A percentile compares a stretch with the other conserved stretches of the same genome.
phyloP scores from a whole-genome alignment of 768 basidiomycete species.

The Hericium alpestre region DNA sequence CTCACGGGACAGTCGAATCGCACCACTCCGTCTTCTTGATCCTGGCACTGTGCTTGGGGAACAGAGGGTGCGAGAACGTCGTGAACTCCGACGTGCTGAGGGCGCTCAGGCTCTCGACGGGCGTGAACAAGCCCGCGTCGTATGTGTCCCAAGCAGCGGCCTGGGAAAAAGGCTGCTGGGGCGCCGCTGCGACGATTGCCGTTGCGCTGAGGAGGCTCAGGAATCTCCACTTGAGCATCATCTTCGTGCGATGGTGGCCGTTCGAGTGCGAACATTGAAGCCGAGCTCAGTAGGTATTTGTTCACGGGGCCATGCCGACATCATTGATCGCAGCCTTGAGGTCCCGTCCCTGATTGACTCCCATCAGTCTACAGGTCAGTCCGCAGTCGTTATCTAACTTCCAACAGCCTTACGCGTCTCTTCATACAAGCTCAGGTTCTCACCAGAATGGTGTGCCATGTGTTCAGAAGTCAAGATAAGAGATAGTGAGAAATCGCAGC shows the following conservation, averaged over 20 bases:
- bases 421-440: too few species aligned
- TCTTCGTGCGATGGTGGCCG: not conserved
- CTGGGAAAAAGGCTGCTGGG: not conserved
- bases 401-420: too few species aligned
- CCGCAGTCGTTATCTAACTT: too few species aligned
- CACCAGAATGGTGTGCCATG: too few species aligned
- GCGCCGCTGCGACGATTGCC: not conserved
- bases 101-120: conserved; percentile 4
- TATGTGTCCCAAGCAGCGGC: not conserved
- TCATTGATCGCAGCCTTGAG: too few species aligned
- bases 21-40: conserved; percentile 35
- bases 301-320: too few species aligned
- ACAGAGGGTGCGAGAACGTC: conserved; percentile 31
- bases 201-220: not conserved
- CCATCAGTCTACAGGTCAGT: too few species aligned
- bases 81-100: conserved; percentile 26
- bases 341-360: too few species aligned
- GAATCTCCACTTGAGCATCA: not conserved
- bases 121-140: conserved; percentile 1
- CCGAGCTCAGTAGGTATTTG: too few species aligned
- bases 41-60: conserved; percentile 32
- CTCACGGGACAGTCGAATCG: conserved; percentile 16
- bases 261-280: too few species aligned
- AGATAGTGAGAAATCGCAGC: too few species aligned
- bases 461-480: too few species aligned